phyloP scores from a whole-genome alignment of 345 rosid genomes.

The Arabis alpina region DNA sequence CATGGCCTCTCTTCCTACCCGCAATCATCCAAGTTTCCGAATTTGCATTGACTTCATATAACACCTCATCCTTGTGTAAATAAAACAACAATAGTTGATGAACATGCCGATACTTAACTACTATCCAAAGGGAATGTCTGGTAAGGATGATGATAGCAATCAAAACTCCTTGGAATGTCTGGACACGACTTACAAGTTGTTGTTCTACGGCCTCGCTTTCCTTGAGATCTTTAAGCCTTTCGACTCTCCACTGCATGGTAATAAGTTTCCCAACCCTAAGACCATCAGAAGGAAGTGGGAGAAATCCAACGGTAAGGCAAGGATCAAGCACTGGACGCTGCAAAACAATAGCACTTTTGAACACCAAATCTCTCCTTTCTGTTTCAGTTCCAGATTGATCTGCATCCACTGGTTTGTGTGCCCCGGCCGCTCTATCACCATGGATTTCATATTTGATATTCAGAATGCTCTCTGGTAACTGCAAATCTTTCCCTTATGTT shows the following conservation, averaged over 20 bases:
- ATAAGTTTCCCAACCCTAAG: conserved; percentile 92
- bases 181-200: conserved; percentile 53
- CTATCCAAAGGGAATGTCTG: neutral
- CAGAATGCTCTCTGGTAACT: conserved; percentile 64
- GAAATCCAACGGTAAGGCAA: conserved; percentile 88
- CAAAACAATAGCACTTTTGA: conserved; percentile 73
- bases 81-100: conserved; percentile 12
- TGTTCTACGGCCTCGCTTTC: conserved; percentile 44
- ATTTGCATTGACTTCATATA: conserved; percentile 82
- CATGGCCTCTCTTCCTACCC: conserved; percentile 91
- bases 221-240: conserved; percentile 73
- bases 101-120: conserved; percentile 4
- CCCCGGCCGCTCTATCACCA: conserved; percentile 80
- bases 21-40: conserved; percentile 94
- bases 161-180: neutral
- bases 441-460: conserved; percentile 77
- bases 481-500: conserved; percentile 53
- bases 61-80: conserved; percentile 68
- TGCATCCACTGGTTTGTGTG: conserved; percentile 73
- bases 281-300: conserved; percentile 76
- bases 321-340: conserved; percentile 96
- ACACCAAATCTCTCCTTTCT: conserved; percentile 62
- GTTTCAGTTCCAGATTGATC: conserved; percentile 47
- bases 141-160: neutral
- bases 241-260: conserved; percentile 87